Conservation (phyloP, 345 rosid genomes). For the Bretschneidera sinensis region DNA sequence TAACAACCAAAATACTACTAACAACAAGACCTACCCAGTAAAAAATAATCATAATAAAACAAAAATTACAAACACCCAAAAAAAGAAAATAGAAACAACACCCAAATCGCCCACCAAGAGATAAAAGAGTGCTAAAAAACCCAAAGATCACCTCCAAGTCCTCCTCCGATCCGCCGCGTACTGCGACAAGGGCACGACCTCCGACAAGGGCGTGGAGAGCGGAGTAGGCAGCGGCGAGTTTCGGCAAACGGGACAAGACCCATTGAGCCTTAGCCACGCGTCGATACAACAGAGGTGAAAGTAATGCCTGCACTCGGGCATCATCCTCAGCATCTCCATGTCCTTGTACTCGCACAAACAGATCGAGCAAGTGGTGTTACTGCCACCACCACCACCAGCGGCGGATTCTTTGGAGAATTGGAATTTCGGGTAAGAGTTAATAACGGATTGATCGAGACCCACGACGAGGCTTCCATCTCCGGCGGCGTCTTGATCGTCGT, state of each 20-base stretch:
- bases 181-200: conserved; percentile 91
- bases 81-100: background rate
- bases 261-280: conserved; percentile 97
- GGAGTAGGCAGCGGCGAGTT: conserved; percentile 83
- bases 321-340: conserved; percentile 92
- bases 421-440: conserved; percentile 88
- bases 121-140: too few species aligned
- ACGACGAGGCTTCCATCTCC: conserved; percentile 35
- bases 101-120: conserved; percentile 11
- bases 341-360: conserved; percentile 91
- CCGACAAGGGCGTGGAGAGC: conserved; percentile 85
- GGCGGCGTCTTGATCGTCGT: conserved; percentile 41
- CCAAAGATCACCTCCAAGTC: conserved; percentile 33
- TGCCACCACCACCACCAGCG: conserved; percentile 11
- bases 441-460: conserved; percentile 72
- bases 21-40: background rate
- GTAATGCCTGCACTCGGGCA: conserved; percentile 93
- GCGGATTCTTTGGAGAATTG: conserved; percentile 41
- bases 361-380: conserved; percentile 64
- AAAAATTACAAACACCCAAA: background rate
- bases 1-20: background rate
- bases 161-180: conserved; percentile 82
- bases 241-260: conserved; percentile 96
- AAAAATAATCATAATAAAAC: too few species aligned
- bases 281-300: conserved; percentile 81